These are phyloP conservation scores for Xylaria scruposa DNA, from an alignment of 495 filamentous ascomycete genomes.

Conservation along the genomic window DNA sequence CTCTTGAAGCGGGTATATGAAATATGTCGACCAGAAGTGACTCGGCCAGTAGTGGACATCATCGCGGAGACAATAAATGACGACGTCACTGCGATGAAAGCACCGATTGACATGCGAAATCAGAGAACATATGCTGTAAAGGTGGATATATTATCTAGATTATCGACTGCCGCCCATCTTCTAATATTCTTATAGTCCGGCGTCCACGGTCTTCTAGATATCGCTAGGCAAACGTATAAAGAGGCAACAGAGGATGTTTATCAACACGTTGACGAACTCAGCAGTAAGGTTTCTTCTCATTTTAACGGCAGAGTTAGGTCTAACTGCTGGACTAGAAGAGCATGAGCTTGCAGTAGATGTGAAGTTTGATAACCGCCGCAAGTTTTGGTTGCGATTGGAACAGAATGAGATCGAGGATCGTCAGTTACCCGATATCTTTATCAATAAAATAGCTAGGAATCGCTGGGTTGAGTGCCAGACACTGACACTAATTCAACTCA, in stretches of 20 bases:
- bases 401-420: conserved; percentile 67
- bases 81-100: conserved; percentile 77
- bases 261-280: conserved; percentile 70
- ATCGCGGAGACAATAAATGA: conserved; percentile 80
- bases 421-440: conserved; percentile 71
- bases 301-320: not conserved
- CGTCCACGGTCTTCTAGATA: conserved; percentile 85
- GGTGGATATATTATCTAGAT: conserved; percentile 48
- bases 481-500: conserved; percentile 77
- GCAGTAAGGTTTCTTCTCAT: conserved; percentile 48
- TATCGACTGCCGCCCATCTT: not conserved
- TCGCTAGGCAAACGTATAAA: conserved; percentile 85
- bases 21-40: conserved; percentile 68
- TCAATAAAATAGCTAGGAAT: conserved; percentile 77
- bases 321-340: conserved; percentile 49
- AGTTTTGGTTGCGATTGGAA: conserved; percentile 80
- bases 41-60: conserved; percentile 63
- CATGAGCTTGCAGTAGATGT: conserved; percentile 68
- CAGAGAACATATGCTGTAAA: conserved; percentile 93
- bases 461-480: conserved; percentile 85
- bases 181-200: conserved; percentile 63
- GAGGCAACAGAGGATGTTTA: conserved; percentile 80
- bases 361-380: conserved; percentile 75
- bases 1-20: conserved; percentile 70
- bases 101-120: conserved; percentile 85